phyloP scores from a whole-genome alignment of 2,329 filamentous ascomycete genomes.

The Fusarium annulatum region DNA sequence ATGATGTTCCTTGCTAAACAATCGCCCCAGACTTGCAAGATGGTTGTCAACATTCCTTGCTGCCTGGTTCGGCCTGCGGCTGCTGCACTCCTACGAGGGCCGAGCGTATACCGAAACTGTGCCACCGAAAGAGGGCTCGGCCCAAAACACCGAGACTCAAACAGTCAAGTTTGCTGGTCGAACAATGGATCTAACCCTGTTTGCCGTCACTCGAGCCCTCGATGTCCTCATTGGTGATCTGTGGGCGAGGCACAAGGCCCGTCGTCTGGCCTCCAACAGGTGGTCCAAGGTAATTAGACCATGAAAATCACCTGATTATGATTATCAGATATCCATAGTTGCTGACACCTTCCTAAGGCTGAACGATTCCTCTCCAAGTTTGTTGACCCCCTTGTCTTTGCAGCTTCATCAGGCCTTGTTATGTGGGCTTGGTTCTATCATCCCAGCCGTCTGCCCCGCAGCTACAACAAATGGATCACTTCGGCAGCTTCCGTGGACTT shows the following conservation, averaged over 20 bases:
- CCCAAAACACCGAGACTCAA: slow-evolving; percentile 42
- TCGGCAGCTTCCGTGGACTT: slow-evolving; percentile 79
- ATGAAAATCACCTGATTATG: background rate
- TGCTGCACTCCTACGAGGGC: slow-evolving; percentile 67
- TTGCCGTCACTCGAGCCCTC: slow-evolving; percentile 76
- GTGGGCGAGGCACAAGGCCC: slow-evolving; percentile 65
- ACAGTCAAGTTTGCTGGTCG: slow-evolving; percentile 67
- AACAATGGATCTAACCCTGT: slow-evolving; percentile 86
- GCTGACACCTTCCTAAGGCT: slow-evolving; percentile 41
- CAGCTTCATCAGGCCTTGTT: slow-evolving; percentile 76
- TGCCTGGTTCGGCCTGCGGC: slow-evolving; percentile 66
- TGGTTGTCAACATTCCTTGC: slow-evolving; percentile 70
- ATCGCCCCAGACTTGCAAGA: slow-evolving; percentile 60
- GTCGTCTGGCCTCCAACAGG: slow-evolving; percentile 56
- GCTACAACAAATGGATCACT: slow-evolving; percentile 86
- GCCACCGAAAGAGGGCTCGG: slow-evolving; percentile 44
- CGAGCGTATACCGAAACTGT: slow-evolving; percentile 56
- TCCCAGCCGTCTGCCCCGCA: slow-evolving; percentile 74
- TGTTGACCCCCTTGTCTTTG: slow-evolving; percentile 77
- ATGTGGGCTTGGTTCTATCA: slow-evolving; percentile 93
- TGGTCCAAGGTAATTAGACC: slow-evolving; percentile 58
- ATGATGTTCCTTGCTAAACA: slow-evolving; percentile 20
- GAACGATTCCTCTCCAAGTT: slow-evolving; percentile 51
- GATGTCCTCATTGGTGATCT: slow-evolving; percentile 76
- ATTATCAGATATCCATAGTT: background rate